A percentile compares a stretch with the other conserved stretches of the same genome.
Evolutionary conservation across 2,329 filamentous ascomycete species (phyloP).

Genomic region (Pseudogymnoascus verrucosus): DNA sequence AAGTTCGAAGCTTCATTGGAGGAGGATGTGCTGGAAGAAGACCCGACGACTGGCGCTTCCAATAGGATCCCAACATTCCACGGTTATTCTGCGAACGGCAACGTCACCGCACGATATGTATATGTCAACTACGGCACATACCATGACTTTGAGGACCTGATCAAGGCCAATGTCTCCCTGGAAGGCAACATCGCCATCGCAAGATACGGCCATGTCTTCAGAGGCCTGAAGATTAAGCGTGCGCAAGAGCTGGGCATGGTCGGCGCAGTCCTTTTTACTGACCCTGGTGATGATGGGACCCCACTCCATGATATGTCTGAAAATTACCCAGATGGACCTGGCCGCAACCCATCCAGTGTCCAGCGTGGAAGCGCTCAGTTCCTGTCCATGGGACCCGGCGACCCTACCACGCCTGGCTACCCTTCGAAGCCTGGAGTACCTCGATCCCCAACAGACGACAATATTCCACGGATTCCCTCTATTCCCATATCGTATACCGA

Average conservation of each 20-base stretch:
- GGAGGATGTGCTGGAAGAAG: conserved; percentile 78
- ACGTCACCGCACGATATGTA: conserved; percentile 80
- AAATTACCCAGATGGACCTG: conserved; percentile 77
- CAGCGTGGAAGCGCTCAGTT: conserved; percentile 84
- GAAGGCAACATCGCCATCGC: conserved; percentile 79
- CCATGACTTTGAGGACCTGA: conserved; percentile 73
- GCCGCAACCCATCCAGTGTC: conserved; percentile 78
- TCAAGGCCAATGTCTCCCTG: conserved; percentile 65
- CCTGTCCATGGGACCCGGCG: conserved; percentile 58
- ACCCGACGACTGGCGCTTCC: conserved; percentile 64
- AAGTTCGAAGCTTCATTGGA: conserved; percentile 73
- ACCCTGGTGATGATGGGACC: conserved; percentile 86
- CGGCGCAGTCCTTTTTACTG: conserved; percentile 75
- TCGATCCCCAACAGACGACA: conserved; percentile 59
- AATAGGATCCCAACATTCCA: conserved; percentile 85
- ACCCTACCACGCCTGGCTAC: conserved; percentile 91
- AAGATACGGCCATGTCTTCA: conserved; percentile 80
- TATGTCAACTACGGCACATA: conserved; percentile 90
- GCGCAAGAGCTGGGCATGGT: conserved; percentile 86
- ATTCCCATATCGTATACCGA: conserved; percentile 85
- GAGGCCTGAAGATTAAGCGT: conserved; percentile 85
- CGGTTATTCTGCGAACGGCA: conserved; percentile 86
- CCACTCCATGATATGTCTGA: conserved; percentile 36
- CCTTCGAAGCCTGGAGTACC: conserved; percentile 85
- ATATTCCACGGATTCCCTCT: conserved; percentile 79